Conservation (phyloP, 148 eudicot genomes). For the Cornus controversa region DNA sequence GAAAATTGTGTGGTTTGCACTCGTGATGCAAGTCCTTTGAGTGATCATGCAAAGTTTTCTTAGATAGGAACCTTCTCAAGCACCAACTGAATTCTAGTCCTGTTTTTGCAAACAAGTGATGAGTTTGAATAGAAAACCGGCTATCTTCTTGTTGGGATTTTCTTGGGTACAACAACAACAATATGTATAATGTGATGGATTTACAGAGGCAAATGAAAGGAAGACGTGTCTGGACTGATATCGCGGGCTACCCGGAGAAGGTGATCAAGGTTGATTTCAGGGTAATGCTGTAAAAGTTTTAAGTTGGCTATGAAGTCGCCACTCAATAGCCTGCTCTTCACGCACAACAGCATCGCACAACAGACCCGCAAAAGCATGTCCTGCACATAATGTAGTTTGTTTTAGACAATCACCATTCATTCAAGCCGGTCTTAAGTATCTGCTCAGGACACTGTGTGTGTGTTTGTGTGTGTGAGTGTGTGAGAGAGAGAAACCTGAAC, state of each 20-base stretch:
- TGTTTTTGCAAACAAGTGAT: no score
- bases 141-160: no score
- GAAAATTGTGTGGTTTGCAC: no score
- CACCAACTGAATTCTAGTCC: no score
- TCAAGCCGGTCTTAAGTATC: neutral
- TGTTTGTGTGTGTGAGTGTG: neutral
- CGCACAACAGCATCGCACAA: slow-evolving; percentile 64
- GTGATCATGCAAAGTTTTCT: no score
- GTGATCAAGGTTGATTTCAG: slow-evolving; percentile 43
- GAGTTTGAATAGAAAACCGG: no score
- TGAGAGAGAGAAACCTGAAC: slow-evolving; percentile 41
- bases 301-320: slow-evolving; percentile 68
- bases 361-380: slow-evolving; percentile 64
- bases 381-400: slow-evolving; percentile 25
- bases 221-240: slow-evolving; percentile 37
- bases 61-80: no score
- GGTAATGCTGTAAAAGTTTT: slow-evolving; percentile 59
- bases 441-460: neutral
- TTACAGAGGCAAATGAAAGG: slow-evolving; percentile 26
- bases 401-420: neutral
- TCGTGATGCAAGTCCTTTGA: no score
- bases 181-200: neutral
- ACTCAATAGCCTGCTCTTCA: slow-evolving; percentile 45
- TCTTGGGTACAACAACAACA: no score
- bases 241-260: slow-evolving; percentile 53